Base-by-base conservation (phyloP, 2,329 filamentous ascomycete genomes). In the Coniochaeta pulveracea region DNA sequence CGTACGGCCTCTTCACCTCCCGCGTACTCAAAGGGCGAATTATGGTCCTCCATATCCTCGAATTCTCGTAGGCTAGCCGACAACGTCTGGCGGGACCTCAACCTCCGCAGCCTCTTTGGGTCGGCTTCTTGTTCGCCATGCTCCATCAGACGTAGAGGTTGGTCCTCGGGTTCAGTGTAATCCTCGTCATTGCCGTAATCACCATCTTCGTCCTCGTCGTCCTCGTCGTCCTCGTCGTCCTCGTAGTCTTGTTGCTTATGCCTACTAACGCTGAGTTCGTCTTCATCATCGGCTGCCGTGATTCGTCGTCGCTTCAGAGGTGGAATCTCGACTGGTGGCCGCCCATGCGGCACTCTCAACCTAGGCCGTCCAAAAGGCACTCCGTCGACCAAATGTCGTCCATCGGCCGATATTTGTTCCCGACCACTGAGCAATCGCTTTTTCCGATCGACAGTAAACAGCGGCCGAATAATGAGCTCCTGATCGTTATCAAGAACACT, bases 381-480 rank as follows among this genome's bases (percentile, higher is more conserved):
- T 4, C 89, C 88, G 51, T 96, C 89, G 9, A 91, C 69, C 5
- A 95, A 65, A 50, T 88, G 86, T 43, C 69, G 79, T 4, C 89
- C 88, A 52, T 85, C 81, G 2, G 61, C 47, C 1, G 81, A 76
- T 34, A 95, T 93, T 54, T 95, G 88, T 42, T 81, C 66, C 30
- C 89, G 75, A 17, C 89, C 88, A 37, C 75, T 78, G 9, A 93
- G 58, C 34, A 74, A 73, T 43, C 86, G 70, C 30, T 76, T 70
- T 47, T 76, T 75, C 7, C 91, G 57, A 51, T 96, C 89, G 26
- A 78, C 72, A 16, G 72, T 76, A 35, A 80, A 67, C 23, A 95
- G 70, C 9, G 85, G 77, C 32, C 85, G 80, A 43, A 95, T 86
- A 32, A 82, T 64, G 36, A 95, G 72, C 53, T 88, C 75, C 47